Conservation (phyloP, 306 rosid species). For the Quercus bicolor region DNA sequence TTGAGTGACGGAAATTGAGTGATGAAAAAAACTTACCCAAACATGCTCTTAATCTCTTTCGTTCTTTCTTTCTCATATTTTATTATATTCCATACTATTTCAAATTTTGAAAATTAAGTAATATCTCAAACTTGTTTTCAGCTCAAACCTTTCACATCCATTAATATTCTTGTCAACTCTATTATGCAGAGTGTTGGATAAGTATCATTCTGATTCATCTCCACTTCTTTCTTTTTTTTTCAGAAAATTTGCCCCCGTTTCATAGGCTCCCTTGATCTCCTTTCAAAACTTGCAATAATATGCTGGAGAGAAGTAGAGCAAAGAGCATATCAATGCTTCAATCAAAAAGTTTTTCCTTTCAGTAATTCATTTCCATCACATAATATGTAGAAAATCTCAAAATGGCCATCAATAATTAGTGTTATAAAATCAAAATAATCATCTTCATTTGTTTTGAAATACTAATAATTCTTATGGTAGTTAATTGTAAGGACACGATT, state of each 20-base stretch:
- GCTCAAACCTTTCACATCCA: constrained; percentile 70
- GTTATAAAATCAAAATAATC: no score
- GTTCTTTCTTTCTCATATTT: no score
- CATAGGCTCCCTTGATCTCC: constrained; percentile 48
- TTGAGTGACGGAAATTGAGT: no score
- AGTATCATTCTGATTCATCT: constrained; percentile 74
- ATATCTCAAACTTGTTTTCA: constrained; percentile 84
- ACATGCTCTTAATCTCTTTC: no score
- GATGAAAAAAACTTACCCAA: no score
- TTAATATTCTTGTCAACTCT: constrained; percentile 68
- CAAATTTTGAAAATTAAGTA: constrained; percentile 22
- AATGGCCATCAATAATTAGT: no score
- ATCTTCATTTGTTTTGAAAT: no score
- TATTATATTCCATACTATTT: no score
- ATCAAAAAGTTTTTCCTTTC: constrained; percentile 78
- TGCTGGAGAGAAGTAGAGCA: constrained; percentile 93
- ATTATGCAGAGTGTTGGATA: constrained; percentile 96
- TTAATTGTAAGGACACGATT: no score
- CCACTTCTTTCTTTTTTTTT: constrained; percentile 67
- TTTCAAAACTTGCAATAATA: constrained; percentile 73
- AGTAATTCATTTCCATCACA: constrained; percentile 84
- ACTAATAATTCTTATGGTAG: no score
- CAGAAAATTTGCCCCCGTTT: constrained; percentile 72
- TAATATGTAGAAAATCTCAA: constrained; percentile 65
- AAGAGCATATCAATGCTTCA: constrained; percentile 86